Percentiles rank a stretch among this genome's conserved stretches.
Evolutionary conservation across 768 basidiomycete species (phyloP).

Genomic region (Fibroporia radiculosa): DNA sequence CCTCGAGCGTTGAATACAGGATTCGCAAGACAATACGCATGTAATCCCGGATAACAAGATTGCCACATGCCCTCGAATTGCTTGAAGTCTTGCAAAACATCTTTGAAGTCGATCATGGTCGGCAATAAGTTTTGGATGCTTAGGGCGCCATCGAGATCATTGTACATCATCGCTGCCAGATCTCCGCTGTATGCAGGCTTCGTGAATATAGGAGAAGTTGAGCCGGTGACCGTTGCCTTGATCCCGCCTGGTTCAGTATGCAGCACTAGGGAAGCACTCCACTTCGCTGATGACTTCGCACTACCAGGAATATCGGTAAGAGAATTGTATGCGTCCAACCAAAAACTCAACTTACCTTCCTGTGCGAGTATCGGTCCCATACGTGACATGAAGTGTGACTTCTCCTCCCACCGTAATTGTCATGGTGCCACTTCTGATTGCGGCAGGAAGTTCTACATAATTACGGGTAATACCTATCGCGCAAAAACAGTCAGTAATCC

Average conservation of each 20-base stretch:
- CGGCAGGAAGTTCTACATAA: slow-evolving; percentile 20
- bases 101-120: slow-evolving; percentile 15
- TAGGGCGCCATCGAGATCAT: slow-evolving; percentile 15
- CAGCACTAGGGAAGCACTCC: slow-evolving; percentile 18
- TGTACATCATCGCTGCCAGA: slow-evolving; percentile 5
- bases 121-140: slow-evolving; percentile 17
- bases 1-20: slow-evolving; percentile 24
- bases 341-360: slow-evolving; percentile 2
- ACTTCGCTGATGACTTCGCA: slow-evolving; percentile 15
- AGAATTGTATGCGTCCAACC: background rate
- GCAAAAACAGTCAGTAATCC: background rate
- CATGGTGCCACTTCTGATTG: slow-evolving; percentile 15
- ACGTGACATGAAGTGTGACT: slow-evolving; percentile 16
- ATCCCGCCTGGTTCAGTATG: slow-evolving; percentile 15
- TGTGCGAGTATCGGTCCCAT: slow-evolving; percentile 12
- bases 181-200: slow-evolving; percentile 7
- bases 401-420: slow-evolving; percentile 20
- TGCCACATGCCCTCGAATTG: slow-evolving; percentile 23
- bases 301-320: slow-evolving; percentile 7
- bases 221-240: slow-evolving; percentile 12
- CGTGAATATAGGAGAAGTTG: slow-evolving; percentile 10
- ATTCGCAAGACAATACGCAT: slow-evolving; percentile 20
- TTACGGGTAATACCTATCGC: slow-evolving; percentile 22
- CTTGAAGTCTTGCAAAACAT: slow-evolving; percentile 17
- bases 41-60: slow-evolving; percentile 16